Evolutionary conservation across 2,329 filamentous ascomycete genomes (phyloP), one percentile per base, ranked within the genome.

Genomic region (Colletotrichum spaethianum): DNA sequence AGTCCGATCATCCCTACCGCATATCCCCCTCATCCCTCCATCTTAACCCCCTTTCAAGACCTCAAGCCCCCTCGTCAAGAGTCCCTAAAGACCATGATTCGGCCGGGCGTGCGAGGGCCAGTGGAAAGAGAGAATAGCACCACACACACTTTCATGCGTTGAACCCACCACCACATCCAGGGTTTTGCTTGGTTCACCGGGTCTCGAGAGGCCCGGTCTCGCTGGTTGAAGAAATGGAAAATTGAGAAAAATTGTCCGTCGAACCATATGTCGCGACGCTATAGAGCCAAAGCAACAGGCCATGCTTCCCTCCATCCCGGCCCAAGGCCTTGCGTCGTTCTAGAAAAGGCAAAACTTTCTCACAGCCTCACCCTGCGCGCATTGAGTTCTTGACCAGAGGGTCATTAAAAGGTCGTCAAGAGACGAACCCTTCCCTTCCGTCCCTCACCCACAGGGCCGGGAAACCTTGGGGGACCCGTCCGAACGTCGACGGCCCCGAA

Each of bases 101-200:
- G 48, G 55, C 28, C 26, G 67, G 31, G 40, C n/a, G 62, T 50
- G 55, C 36, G 55, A 61, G 52, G 46, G 61, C 67, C 46, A 42
- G 26, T 28, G 36, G 36, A 50, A n/a, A 46, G 57, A 53, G 31
- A 40, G 59, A 33, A 36, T 52, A 38, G 59, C 66, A 73, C 65
- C 65, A 70, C 65, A 28, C 65, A 64, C 70, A 72, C 64, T 23
- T 73, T 73, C 53, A 73, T 73, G 70, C 70, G 42, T 36, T 31
- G 44, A 18, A 6, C 42, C 28, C 65, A 55, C 65, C 36, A 46
- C 38, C 52, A 53, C 60, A 23, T 40, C 70, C 46, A 50, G 53
- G 70, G 65, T 11, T 60, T 48, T 60, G 60, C 70, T 46, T 72
- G 59, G 42, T 72, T 59, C 59, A 63, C 20, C 26, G 18, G 20